These are phyloP conservation scores for Mortierella sp. DNA, from an alignment of 371 early-diverging fungal genomes.

Conservation along the genomic window DNA sequence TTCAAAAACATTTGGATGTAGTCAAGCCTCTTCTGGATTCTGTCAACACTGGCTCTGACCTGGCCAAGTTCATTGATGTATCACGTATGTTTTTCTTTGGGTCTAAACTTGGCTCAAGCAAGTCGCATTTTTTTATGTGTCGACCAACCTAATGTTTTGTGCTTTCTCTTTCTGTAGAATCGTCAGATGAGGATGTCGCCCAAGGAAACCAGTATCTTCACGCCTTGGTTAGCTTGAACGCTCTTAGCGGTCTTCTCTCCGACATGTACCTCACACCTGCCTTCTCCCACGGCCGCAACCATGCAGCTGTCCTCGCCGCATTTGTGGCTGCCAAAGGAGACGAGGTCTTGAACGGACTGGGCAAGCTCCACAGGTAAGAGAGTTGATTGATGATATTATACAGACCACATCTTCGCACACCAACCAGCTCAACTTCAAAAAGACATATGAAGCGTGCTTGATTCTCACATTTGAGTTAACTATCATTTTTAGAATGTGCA, in stretches of 20 bases:
- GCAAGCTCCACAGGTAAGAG: conserved; percentile 74
- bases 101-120: not conserved
- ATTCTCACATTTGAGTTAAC: not conserved
- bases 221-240: conserved; percentile 74
- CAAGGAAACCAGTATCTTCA: conserved; percentile 70
- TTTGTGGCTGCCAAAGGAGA: conserved; percentile 69
- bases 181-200: conserved; percentile 62
- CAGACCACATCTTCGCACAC: not conserved
- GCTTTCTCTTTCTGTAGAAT: conserved; percentile 35
- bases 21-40: conserved; percentile 49
- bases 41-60: conserved; percentile 27
- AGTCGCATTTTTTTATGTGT: not conserved
- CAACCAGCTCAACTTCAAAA: not conserved
- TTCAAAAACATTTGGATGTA: conserved; percentile 60
- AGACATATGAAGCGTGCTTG: not conserved
- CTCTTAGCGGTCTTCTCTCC: conserved; percentile 75
- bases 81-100: conserved; percentile 16
- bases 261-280: conserved; percentile 81
- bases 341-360: conserved; percentile 67
- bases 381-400: not conserved
- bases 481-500: conserved; percentile 63
- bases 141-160: not conserved
- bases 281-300: conserved; percentile 77
- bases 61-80: conserved; percentile 39
- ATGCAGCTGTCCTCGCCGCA: conserved; percentile 71